These are phyloP conservation scores for Tetrapisispora taiwanensis DNA, from an alignment of 805 yeast species.

Conservation along the genomic window DNA sequence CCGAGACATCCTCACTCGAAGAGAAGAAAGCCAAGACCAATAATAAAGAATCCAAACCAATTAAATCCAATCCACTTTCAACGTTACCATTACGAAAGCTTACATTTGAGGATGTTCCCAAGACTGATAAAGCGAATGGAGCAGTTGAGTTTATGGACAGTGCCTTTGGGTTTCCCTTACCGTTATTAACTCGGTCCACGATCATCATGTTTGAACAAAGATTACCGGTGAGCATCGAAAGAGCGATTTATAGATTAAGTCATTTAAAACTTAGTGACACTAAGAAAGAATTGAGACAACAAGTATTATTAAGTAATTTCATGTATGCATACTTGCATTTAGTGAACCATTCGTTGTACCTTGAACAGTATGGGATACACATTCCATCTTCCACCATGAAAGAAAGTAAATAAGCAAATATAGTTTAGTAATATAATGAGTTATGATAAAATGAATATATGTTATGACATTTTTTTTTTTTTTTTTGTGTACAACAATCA, in stretches of 20 bases:
- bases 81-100: conserved; percentile 26
- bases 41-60: background rate
- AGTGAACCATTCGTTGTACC: conserved; percentile 80
- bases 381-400: background rate
- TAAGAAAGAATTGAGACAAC: conserved; percentile 81
- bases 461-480: too few species aligned
- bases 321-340: conserved; percentile 94
- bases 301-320: conserved; percentile 85
- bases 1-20: too few species aligned
- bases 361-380: conserved; percentile 39
- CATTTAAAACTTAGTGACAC: conserved; percentile 93
- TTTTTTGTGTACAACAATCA: too few species aligned
- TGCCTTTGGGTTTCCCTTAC: conserved; percentile 81
- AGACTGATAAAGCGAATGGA: conserved; percentile 40
- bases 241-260: conserved; percentile 87
- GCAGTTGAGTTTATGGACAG: conserved; percentile 60
- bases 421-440: too few species aligned
- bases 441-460: too few species aligned
- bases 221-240: conserved; percentile 88
- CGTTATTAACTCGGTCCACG: conserved; percentile 69
- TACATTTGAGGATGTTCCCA: conserved; percentile 29
- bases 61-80: background rate
- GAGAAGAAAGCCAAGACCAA: too few species aligned
- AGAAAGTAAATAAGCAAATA: too few species aligned
- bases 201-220: conserved; percentile 74